phyloP scores from a whole-genome alignment of 2,329 filamentous ascomycete genomes.

The Sarocladiaceae sp. region DNA sequence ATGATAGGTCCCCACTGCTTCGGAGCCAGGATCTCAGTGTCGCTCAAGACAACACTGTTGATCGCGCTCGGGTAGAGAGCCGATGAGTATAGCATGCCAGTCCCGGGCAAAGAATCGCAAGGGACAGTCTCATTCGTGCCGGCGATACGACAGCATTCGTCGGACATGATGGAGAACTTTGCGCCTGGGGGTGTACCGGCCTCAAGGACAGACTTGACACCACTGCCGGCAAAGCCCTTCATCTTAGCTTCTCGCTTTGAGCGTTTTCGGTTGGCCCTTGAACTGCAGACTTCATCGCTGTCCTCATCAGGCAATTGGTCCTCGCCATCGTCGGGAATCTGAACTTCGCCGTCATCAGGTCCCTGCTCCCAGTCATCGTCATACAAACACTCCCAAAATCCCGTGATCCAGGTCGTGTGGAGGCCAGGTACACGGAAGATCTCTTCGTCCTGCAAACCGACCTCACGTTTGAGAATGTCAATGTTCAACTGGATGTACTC shows the following conservation, averaged over 20 bases:
- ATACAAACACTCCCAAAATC: constrained; percentile 6
- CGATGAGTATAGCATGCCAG: no score
- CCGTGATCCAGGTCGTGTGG: not conserved
- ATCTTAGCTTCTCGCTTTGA: not conserved
- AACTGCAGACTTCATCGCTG: not conserved
- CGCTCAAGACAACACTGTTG: constrained; percentile 20
- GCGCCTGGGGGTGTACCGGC: not conserved
- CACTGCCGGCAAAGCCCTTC: not conserved
- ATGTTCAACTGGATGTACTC: constrained; percentile 19
- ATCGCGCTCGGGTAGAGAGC: constrained; percentile 16
- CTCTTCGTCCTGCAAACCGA: constrained; percentile 18
- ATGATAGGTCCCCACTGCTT: constrained; percentile 24
- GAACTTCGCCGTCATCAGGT: not conserved
- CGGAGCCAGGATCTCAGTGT: constrained; percentile 15
- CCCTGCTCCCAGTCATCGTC: not conserved
- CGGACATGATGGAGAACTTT: not conserved
- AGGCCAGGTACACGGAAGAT: constrained; percentile 18
- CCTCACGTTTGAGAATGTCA: constrained; percentile 18
- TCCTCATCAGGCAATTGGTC: not conserved
- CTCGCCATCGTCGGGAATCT: not conserved
- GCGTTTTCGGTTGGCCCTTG: not conserved
- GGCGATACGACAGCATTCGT: not conserved
- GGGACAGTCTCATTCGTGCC: not conserved
- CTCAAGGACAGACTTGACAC: not conserved
- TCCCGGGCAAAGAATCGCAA: not conserved